Evolutionary conservation across 2,329 filamentous ascomycete species (phyloP).

Genomic region (Ascocoryne sarcoides): DNA sequence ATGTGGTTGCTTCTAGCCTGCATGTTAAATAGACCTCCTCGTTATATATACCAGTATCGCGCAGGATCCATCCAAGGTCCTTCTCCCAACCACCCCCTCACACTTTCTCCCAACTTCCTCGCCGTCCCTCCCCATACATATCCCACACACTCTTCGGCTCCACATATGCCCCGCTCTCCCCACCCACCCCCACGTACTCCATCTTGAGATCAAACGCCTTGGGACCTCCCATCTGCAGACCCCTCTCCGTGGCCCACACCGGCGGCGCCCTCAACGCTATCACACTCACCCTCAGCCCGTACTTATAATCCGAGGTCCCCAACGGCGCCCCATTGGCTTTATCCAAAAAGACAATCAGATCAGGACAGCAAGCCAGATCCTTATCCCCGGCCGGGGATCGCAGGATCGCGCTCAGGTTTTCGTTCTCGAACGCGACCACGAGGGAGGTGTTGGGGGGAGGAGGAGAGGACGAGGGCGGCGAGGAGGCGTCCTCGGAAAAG

Average conservation of each 20-base stretch:
- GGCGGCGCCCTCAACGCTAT: constrained; percentile 42
- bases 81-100: too few relatives aligned
- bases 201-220: constrained; percentile 30
- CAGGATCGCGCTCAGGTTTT: constrained; percentile 23
- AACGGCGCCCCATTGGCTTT: constrained; percentile 40
- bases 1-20: too few relatives aligned
- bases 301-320: constrained; percentile 41
- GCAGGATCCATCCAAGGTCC: too few relatives aligned
- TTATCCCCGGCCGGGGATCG: constrained; percentile 13
- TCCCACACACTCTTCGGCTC: constrained; percentile 26
- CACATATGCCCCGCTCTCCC: constrained; percentile 14
- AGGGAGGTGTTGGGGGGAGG: too few relatives aligned
- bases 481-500: constrained; percentile 5
- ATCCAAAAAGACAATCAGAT: constrained; percentile 32
- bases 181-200: constrained; percentile 18
- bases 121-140: too few relatives aligned
- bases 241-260: constrained; percentile 36
- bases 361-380: constrained; percentile 23
- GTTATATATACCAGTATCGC: too few relatives aligned
- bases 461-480: neutral
- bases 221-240: constrained; percentile 34
- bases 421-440: constrained; percentile 26
- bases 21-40: too few relatives aligned
- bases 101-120: too few relatives aligned
- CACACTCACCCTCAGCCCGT: constrained; percentile 41